These are phyloP conservation scores for Oropetium thomaeum DNA, from an alignment of 176 grass and related monocot species.

Conservation along the genomic window DNA sequence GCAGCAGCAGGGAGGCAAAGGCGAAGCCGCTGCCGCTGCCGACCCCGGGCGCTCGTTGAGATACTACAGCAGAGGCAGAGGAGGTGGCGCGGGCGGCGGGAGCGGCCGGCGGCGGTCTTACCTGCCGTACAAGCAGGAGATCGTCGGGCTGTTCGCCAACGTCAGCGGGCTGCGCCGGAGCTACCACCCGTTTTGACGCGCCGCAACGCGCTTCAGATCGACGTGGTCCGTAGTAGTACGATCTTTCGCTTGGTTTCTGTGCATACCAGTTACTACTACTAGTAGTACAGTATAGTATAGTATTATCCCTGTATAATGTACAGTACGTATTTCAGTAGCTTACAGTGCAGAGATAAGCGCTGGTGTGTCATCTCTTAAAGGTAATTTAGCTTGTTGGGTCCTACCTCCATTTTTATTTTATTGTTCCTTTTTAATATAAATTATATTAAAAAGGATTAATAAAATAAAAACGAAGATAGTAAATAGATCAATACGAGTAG, in stretches of 20 bases:
- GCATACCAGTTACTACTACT: constrained; percentile 2
- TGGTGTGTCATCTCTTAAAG: neutral
- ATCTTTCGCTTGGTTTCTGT: constrained; percentile 10
- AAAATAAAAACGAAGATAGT: too few relatives aligned
- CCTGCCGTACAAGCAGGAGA: constrained; percentile 79
- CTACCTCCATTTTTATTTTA: too few relatives aligned
- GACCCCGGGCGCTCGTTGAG: constrained; percentile 19
- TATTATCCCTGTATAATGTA: neutral
- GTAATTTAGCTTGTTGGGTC: neutral
- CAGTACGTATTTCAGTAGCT: neutral
- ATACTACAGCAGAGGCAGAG: constrained; percentile 47
- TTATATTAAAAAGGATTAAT: too few relatives aligned
- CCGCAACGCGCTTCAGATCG: neutral
- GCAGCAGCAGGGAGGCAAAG: neutral
- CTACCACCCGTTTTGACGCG: constrained; percentile 54
- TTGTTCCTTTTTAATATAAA: too few relatives aligned
- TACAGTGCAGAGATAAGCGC: neutral
- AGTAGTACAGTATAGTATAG: neutral
- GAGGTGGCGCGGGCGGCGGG: neutral
- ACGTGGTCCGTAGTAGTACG: neutral
- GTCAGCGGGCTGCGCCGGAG: constrained; percentile 66
- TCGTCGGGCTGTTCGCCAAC: constrained; percentile 76
- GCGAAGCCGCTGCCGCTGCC: neutral
- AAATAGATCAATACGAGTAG: neutral
- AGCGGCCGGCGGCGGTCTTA: constrained; percentile 53